Base-by-base conservation (phyloP, 2,329 filamentous ascomycete genomes). In the Talaromyces sp. region DNA sequence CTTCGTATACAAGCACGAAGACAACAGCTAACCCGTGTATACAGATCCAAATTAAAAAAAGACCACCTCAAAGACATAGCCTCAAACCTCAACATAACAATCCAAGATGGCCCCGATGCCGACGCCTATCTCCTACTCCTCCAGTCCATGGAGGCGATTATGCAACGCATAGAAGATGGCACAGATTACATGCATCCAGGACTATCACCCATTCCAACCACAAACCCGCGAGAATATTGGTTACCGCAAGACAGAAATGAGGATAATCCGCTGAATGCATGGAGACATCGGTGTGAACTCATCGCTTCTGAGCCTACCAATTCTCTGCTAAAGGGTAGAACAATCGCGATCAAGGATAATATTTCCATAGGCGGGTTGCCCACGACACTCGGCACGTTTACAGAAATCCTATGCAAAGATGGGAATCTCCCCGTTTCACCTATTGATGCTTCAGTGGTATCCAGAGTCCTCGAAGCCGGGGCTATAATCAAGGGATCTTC, bases 201-300 rank as follows among this genome's bases (percentile, higher is more conserved):
- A 15, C 71, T 78, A 31, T 68, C 64, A 43, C 77, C 77, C 17
- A n/a, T 45, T 3, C 27, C 36, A 43, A 49, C 40, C 6, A 25
- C 27, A 25, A 27, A 13, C 1, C 3, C 66, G 69, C 2, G 64
- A 68, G 63, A 72, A 65, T 74, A 70, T 63, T 67, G 63, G 61
- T 65, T 65, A 65, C 69, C 75, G 40, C 62, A 60, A 5, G 53
- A 56, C 7, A 38, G 19, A n/a, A 64, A 67, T n/a, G 64, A 68
- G 19, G 72, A 77, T 4, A 80, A 81, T 65, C 77, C 76, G 13
- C 65, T 81, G 25, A 81, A 81, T 69, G 80, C 75, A n/a, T 81
- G 80, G 79, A 77, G 77, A 47, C 76, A 81, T 62, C 73, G 72
- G 45, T 74, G 72, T 25, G 68, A 71, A 2, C 69, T 80, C 13